Evolutionary conservation across 177 flowering plant species (phyloP).

Genomic region (Vitis hybrid): DNA sequence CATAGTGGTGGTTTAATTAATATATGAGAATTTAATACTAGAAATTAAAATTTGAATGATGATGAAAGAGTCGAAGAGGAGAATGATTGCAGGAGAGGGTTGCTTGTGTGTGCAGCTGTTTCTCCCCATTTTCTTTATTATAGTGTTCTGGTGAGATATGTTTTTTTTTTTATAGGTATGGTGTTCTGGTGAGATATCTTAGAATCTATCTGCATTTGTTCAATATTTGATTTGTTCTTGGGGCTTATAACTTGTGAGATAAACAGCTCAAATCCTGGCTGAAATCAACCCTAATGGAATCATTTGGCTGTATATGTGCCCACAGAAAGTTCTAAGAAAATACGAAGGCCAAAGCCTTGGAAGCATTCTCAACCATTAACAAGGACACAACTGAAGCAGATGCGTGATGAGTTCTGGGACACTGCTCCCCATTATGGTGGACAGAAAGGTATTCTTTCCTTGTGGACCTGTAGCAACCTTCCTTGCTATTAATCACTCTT

Average conservation of each 20-base stretch:
- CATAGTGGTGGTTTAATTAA: no score
- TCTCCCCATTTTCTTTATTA: not conserved
- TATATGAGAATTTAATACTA: no score
- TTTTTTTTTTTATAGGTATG: not conserved
- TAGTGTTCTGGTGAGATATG: no score
- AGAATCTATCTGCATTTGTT: not conserved
- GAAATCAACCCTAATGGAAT: not conserved
- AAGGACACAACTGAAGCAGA: slow-evolving; percentile 53
- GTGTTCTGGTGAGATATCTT: no score
- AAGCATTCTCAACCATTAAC: slow-evolving; percentile 67
- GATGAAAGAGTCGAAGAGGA: no score
- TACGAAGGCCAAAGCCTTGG: slow-evolving; percentile 82
- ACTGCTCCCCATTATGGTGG: slow-evolving; percentile 91
- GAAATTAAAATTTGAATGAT: no score
- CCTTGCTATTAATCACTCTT: not conserved
- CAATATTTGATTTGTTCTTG: not conserved
- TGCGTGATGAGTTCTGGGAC: slow-evolving; percentile 91
- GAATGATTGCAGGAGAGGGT: not conserved
- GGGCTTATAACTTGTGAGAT: not conserved
- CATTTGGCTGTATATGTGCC: not conserved
- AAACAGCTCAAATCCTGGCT: not conserved
- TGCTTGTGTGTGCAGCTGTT: not conserved
- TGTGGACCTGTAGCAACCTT: not conserved
- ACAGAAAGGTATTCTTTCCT: slow-evolving; percentile 48
- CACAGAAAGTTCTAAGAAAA: slow-evolving; percentile 47